Conservation (phyloP, 495 filamentous ascomycete genomes). For the Neurospora sp. region DNA sequence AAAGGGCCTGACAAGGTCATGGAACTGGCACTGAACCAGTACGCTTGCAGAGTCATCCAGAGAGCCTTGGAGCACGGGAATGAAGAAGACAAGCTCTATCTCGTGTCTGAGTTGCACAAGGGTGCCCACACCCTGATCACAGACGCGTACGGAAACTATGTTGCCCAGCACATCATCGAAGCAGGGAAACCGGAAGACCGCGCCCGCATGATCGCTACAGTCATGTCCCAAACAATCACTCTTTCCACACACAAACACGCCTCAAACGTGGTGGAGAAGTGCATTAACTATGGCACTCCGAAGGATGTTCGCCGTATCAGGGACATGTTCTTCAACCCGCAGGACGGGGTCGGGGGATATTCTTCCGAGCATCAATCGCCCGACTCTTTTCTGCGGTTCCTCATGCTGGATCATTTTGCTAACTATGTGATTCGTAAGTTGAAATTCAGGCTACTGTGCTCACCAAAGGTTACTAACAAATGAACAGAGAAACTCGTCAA, state of each 20-base stretch:
- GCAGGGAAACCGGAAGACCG: constrained; percentile 72
- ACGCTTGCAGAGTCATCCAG: constrained; percentile 91
- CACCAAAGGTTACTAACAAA: constrained; percentile 22
- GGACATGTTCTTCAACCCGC: constrained; percentile 46
- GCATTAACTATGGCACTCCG: constrained; percentile 62
- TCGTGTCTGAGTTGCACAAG: constrained; percentile 70
- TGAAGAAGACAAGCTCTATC: constrained; percentile 53
- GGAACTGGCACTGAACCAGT: constrained; percentile 66
- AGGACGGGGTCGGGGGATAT: constrained; percentile 36
- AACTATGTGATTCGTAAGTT: constrained; percentile 96
- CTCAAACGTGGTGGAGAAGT: constrained; percentile 96
- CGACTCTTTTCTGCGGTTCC: constrained; percentile 53
- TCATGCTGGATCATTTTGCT: constrained; percentile 88
- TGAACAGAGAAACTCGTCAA: constrained; percentile 15
- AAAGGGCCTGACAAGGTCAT: constrained; percentile 56
- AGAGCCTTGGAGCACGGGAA: constrained; percentile 82
- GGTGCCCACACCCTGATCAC: constrained; percentile 64
- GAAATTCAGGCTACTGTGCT: neutral
- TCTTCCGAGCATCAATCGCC: constrained; percentile 10
- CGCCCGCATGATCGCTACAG: constrained; percentile 57
- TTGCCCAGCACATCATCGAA: constrained; percentile 86
- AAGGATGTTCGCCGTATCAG: constrained; percentile 66
- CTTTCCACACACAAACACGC: constrained; percentile 94
- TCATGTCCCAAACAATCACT: constrained; percentile 59
- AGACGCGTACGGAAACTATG: constrained; percentile 95